Conservation (phyloP, 2,329 filamentous ascomycete species). For the Aureobasidium sp. region DNA sequence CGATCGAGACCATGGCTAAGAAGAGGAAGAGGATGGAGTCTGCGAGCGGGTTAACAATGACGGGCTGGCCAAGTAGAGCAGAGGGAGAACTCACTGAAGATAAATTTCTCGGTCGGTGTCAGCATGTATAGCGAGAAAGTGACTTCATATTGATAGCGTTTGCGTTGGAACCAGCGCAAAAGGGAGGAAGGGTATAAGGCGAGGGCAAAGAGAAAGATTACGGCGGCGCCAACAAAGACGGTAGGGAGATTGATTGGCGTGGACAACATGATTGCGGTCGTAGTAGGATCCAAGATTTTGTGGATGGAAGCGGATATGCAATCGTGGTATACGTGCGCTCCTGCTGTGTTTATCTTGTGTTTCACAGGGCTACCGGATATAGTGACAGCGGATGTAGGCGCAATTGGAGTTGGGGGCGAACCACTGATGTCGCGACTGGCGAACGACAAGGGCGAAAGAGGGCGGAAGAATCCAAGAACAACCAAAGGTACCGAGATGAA, state of each 20-base stretch:
- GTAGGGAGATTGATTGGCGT: slow-evolving; percentile 34
- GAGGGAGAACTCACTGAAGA: slow-evolving; percentile 68
- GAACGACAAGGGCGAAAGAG: not conserved
- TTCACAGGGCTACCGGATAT: not conserved
- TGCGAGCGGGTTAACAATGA: slow-evolving; percentile 31
- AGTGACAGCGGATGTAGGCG: not conserved
- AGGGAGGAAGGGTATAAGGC: slow-evolving; percentile 47
- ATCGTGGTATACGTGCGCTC: not conserved
- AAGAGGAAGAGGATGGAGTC: slow-evolving; percentile 90
- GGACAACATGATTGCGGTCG: slow-evolving; percentile 8
- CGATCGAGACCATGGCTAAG: slow-evolving; percentile 76
- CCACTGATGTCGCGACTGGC: not conserved
- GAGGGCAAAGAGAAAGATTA: slow-evolving; percentile 43
- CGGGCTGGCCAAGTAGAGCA: not conserved
- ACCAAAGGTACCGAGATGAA: not conserved
- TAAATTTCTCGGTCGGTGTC: slow-evolving; percentile 89
- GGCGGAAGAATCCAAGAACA: not conserved
- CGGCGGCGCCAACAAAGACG: slow-evolving; percentile 59
- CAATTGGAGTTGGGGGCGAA: not conserved
- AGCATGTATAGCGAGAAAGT: slow-evolving; percentile 97
- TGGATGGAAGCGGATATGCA: not conserved
- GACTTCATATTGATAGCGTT: slow-evolving; percentile 97
- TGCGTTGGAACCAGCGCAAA: slow-evolving; percentile 82
- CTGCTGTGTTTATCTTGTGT: not conserved
- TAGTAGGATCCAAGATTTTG: not conserved